Base-by-base conservation (phyloP, 768 basidiomycete genomes). In the Coprinellus micaceus region DNA sequence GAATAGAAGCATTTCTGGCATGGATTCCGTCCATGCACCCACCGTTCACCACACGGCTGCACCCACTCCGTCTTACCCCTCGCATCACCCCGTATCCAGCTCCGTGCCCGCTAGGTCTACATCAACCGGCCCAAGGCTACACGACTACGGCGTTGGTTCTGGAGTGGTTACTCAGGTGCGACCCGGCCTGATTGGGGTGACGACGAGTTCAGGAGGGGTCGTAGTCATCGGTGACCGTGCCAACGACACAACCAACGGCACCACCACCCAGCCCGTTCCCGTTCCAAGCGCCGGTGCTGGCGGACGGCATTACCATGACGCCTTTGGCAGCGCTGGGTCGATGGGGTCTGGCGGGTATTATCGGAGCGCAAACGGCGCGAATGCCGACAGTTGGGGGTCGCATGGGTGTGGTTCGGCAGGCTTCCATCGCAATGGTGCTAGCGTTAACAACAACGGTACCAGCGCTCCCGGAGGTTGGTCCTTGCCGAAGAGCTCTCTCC, bases 91-190 rank as follows among this genome's bases (percentile, higher is more conserved):
- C 2, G 67, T 74, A 3, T 82, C 82, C 4, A 81, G 78, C 59
- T 85, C 84, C 2, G 82, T 84, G 3, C 84, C 84, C 2, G 71
- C 73, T 41, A 65, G 68, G n/a, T 57, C 68, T 2, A 60, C 69
- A 9, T 75, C 74, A 17, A 61, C 71, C 11, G 84, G 85, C 1
- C 86, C 88, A 2, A 79, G 82, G 43, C 69, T 89, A 63, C 86
- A 88, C 60, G 82, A 88, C 66, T 89, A 86, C 63, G 65, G 83
- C 39, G 68, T 87, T 51, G 76, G 81, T 30, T 60, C 72, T 13
- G 66, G 62, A 58, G 44, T 69, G 53, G 74, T 84, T 40, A 83
- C 83, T 3, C 83, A 84, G 53, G 71, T 88, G 17, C 77, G 83
- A 30, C 85, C 86, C 19, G 84, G 85, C 10, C 66, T 87, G 10